These are phyloP conservation scores for Daldinia decipiens DNA, from an alignment of 495 filamentous ascomycete species.

Conservation along the genomic window DNA sequence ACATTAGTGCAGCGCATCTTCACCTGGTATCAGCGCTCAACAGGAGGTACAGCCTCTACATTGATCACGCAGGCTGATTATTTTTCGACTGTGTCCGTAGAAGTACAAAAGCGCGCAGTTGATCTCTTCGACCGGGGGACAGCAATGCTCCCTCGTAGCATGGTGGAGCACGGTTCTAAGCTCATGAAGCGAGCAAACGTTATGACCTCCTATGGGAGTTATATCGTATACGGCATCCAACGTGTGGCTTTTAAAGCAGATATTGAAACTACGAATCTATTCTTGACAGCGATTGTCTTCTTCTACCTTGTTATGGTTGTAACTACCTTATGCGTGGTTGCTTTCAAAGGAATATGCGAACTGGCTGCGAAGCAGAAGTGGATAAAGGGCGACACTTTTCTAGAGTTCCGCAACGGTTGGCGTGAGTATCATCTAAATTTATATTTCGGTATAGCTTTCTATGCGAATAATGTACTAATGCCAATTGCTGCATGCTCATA, in stretches of 20 bases:
- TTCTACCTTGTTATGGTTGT: slow-evolving; percentile 83
- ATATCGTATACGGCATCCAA: slow-evolving; percentile 85
- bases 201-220: slow-evolving; percentile 60
- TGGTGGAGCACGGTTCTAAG: slow-evolving; percentile 54
- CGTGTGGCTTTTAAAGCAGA: slow-evolving; percentile 85
- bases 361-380: slow-evolving; percentile 71
- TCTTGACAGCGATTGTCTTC: slow-evolving; percentile 90
- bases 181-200: slow-evolving; percentile 58
- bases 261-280: slow-evolving; percentile 94
- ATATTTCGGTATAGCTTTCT: neutral
- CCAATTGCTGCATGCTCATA: slow-evolving; percentile 12
- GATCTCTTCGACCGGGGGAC: slow-evolving; percentile 59
- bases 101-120: slow-evolving; percentile 74
- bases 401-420: slow-evolving; percentile 94
- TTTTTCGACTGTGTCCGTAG: slow-evolving; percentile 78
- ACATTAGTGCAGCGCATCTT: slow-evolving; percentile 77
- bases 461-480: neutral
- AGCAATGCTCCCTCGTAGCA: slow-evolving; percentile 61
- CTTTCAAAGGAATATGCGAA: slow-evolving; percentile 85
- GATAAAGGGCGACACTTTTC: slow-evolving; percentile 88
- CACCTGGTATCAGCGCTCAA: slow-evolving; percentile 96
- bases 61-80: slow-evolving; percentile 79
- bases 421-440: slow-evolving; percentile 31
- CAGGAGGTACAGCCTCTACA: slow-evolving; percentile 85
- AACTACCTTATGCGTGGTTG: slow-evolving; percentile 74